phyloP scores from a whole-genome alignment of 352 stramenopile genomes.

The Phytophthora cryptogea region DNA sequence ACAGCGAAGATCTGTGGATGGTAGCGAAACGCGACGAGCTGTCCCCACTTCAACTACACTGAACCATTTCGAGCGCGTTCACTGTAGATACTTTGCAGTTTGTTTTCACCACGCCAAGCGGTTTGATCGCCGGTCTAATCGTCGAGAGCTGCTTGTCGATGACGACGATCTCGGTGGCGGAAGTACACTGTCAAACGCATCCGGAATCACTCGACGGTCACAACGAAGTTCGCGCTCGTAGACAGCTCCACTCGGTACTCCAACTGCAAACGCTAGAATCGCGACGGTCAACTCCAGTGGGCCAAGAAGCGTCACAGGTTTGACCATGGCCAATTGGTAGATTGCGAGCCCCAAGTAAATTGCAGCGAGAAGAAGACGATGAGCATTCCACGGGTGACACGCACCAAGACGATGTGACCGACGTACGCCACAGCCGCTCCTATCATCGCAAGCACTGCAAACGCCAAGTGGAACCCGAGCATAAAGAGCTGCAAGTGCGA shows the following conservation, averaged over 20 bases:
- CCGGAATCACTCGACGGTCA: conserved; percentile 6
- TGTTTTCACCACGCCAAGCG: neutral
- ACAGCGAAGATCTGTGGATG: too few species aligned
- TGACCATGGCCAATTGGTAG: neutral
- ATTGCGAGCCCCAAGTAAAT: conserved; percentile 5
- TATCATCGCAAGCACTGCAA: neutral
- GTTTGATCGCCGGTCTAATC: neutral
- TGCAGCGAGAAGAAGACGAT: conserved; percentile 2
- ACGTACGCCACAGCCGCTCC: conserved; percentile 10
- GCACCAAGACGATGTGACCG: conserved; percentile 12
- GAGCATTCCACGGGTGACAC: neutral
- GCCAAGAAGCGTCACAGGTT: neutral
- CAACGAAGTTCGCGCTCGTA: conserved; percentile 13
- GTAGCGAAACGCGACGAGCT: too few species aligned
- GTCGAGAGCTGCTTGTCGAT: neutral
- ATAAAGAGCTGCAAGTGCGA: conserved; percentile 7
- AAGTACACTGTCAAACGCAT: conserved; percentile 14
- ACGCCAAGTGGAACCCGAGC: conserved; percentile 9
- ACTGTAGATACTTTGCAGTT: too few species aligned
- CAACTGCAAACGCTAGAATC: conserved; percentile 1
- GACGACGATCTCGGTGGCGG: neutral
- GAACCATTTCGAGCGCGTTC: too few species aligned
- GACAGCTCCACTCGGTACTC: conserved; percentile 1
- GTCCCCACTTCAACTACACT: too few species aligned
- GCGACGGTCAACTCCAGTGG: conserved; percentile 6